Percentiles rank a stretch among this genome's conserved stretches.
Conservation (phyloP, 2,329 filamentous ascomycete species). For the Phialophora chinensis region DNA sequence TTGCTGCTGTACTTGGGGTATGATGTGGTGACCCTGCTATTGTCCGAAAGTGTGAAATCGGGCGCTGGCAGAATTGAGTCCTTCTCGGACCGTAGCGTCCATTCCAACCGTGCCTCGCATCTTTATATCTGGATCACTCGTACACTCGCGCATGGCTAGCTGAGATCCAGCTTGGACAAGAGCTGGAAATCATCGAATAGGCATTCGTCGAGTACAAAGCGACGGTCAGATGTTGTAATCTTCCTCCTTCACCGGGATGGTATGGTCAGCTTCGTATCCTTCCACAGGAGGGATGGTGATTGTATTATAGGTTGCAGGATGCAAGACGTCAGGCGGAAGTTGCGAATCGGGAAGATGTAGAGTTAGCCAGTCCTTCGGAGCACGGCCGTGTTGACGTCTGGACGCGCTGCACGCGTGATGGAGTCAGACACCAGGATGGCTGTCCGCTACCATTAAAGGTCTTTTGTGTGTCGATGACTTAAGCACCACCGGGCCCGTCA, state of each 20-base stretch:
- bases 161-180: background rate
- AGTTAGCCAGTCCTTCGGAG: background rate
- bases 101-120: background rate
- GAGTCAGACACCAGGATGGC: background rate
- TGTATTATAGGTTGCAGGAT: too few species aligned
- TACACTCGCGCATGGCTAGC: background rate
- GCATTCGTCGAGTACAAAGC: background rate
- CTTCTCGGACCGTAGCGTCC: background rate
- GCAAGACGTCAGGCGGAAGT: background rate
- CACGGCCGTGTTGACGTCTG: background rate
- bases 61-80: background rate
- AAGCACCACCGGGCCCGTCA: background rate
- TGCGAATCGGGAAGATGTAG: background rate
- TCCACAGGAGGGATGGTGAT: background rate
- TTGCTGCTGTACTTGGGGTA: background rate
- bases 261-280: background rate
- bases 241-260: background rate
- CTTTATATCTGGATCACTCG: background rate
- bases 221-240: background rate
- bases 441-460: background rate
- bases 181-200: background rate
- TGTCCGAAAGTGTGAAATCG: background rate
- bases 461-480: background rate
- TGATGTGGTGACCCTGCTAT: background rate
- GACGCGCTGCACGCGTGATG: background rate